Conservation (phyloP, 2,329 filamentous ascomycete genomes). For the Calonectria henricotiae region DNA sequence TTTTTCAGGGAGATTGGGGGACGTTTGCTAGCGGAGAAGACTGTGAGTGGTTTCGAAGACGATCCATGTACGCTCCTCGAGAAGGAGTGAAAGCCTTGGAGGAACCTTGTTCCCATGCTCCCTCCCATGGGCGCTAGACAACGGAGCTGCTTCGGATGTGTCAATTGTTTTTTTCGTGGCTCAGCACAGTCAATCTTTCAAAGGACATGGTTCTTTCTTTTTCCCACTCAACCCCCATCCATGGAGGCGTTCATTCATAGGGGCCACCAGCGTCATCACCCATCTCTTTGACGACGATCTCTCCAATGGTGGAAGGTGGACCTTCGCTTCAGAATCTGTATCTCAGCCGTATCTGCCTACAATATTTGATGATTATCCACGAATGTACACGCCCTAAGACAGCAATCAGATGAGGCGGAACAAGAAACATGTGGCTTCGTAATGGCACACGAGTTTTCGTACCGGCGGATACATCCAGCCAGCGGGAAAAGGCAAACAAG, state of each 20-base stretch:
- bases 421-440: slow-evolving; percentile 22
- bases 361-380: slow-evolving; percentile 1
- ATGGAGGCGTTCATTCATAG: slow-evolving; percentile 30
- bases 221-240: slow-evolving; percentile 16
- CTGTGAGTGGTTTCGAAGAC: slow-evolving; percentile 9
- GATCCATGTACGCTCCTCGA: slow-evolving; percentile 28
- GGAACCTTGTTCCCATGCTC: slow-evolving; percentile 11
- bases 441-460: slow-evolving; percentile 14
- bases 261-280: slow-evolving; percentile 18
- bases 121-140: slow-evolving; percentile 13
- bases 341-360: slow-evolving; percentile 12
- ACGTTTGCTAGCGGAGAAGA: slow-evolving; percentile 21
- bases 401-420: slow-evolving; percentile 7
- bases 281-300: slow-evolving; percentile 33
- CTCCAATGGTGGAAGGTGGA: slow-evolving; percentile 34
- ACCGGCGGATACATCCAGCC: not conserved
- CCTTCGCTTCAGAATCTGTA: slow-evolving; percentile 21
- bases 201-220: slow-evolving; percentile 27
- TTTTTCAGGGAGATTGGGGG: slow-evolving; percentile 23
- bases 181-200: slow-evolving; percentile 12
- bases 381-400: slow-evolving; percentile 36
- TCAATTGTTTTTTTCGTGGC: slow-evolving; percentile 16
- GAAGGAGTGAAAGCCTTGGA: slow-evolving; percentile 31
- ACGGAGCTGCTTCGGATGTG: slow-evolving; percentile 37
- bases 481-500: slow-evolving; percentile 17